These are phyloP conservation scores for Pleurotus giganteus DNA, from an alignment of 768 basidiomycete genomes.

Conservation along the genomic window DNA sequence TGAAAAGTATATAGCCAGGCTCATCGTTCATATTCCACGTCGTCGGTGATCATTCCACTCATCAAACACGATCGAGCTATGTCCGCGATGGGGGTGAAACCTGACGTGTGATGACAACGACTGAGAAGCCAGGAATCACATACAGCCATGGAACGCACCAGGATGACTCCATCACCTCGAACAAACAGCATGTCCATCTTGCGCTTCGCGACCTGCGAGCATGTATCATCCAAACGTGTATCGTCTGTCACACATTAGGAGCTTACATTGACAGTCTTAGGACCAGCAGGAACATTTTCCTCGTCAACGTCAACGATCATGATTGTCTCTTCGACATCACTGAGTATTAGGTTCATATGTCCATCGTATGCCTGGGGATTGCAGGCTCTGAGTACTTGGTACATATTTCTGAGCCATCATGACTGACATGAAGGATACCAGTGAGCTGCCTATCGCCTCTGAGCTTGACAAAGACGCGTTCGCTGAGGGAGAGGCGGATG, in stretches of 20 bases:
- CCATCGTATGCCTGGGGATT: conserved; percentile 90
- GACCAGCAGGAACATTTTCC: conserved; percentile 59
- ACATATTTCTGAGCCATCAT: conserved; percentile 7
- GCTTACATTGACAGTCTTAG: conserved; percentile 65
- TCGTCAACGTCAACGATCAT: conserved; percentile 81
- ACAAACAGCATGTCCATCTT: conserved; percentile 99
- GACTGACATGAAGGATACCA: conserved; percentile 86
- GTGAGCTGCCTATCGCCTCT: conserved; percentile 91
- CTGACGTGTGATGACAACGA: conserved; percentile 31
- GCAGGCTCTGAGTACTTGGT: conserved; percentile 12
- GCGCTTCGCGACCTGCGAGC: conserved; percentile 76
- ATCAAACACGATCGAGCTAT: conserved; percentile 27
- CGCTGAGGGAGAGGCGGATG: conserved; percentile 92
- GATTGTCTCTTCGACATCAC: conserved; percentile 96
- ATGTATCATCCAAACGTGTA: not conserved
- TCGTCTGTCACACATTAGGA: not conserved
- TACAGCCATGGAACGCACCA: conserved; percentile 51
- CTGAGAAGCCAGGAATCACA: conserved; percentile 11
- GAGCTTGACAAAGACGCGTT: conserved; percentile 97
- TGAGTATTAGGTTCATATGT: conserved; percentile 99
- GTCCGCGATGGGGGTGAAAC: conserved; percentile 81
- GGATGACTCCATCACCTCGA: conserved; percentile 93
- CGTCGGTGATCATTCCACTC: not conserved
- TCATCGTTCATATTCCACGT: not conserved
- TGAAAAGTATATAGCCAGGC: conserved; percentile 34